Evolutionary conservation across 2,329 filamentous ascomycete genomes (phyloP).

Genomic region (Hypoxylon sp.): DNA sequence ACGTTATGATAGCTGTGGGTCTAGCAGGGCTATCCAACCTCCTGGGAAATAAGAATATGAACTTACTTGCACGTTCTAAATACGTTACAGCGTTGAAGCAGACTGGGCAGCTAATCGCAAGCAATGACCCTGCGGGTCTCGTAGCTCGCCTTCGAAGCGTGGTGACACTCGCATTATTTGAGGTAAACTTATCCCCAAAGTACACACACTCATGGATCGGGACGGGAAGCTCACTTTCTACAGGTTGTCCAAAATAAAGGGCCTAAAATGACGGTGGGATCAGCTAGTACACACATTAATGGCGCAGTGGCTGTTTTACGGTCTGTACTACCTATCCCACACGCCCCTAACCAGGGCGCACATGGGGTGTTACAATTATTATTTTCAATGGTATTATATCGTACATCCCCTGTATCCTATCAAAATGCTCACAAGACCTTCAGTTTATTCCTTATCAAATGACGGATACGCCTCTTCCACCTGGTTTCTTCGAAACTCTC

Average conservation of each 20-base stretch:
- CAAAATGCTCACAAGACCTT: slow-evolving; percentile 10
- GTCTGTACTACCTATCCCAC: slow-evolving; percentile 59
- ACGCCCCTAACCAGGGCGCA: slow-evolving; percentile 61
- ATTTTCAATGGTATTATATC: slow-evolving; percentile 66
- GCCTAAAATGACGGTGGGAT: slow-evolving; percentile 62
- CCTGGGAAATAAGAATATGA: slow-evolving; percentile 62
- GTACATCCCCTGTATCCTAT: neutral
- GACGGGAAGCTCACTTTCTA: slow-evolving; percentile 37
- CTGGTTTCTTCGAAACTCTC: slow-evolving; percentile 62
- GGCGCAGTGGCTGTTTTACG: slow-evolving; percentile 73
- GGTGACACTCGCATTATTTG: slow-evolving; percentile 73
- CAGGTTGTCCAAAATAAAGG: slow-evolving; percentile 62
- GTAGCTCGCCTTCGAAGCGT: slow-evolving; percentile 67
- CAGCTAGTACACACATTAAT: slow-evolving; percentile 71
- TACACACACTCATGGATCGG: neutral
- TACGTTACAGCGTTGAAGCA: slow-evolving; percentile 69
- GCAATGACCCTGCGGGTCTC: slow-evolving; percentile 53
- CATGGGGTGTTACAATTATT: slow-evolving; percentile 69
- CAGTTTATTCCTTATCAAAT: slow-evolving; percentile 64
- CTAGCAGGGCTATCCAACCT: slow-evolving; percentile 71
- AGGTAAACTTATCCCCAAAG: slow-evolving; percentile 60
- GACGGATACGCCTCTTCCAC: slow-evolving; percentile 58
- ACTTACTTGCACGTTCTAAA: slow-evolving; percentile 64
- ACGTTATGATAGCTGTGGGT: slow-evolving; percentile 71
- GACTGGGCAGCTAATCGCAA: slow-evolving; percentile 60